These are phyloP conservation scores for Debaryomyces sp. DNA, from an alignment of 1,139 yeast species.

Conservation along the genomic window DNA sequence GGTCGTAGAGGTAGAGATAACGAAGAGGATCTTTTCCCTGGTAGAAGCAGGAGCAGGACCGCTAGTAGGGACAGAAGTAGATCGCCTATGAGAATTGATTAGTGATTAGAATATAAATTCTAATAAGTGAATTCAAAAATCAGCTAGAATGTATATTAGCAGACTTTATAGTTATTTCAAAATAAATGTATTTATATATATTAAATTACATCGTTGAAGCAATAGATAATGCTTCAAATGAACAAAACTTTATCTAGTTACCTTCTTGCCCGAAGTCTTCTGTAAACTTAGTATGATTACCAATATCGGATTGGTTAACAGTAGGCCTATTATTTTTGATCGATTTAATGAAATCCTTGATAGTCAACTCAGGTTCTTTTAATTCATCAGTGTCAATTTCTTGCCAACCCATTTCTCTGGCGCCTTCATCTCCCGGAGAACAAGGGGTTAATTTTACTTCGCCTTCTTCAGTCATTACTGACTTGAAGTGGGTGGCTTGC, in stretches of 20 bases:
- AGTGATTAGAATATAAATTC: constrained; percentile 3
- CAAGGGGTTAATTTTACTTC: constrained; percentile 76
- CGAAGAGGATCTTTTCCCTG: constrained; percentile 47
- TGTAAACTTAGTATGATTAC: constrained; percentile 85
- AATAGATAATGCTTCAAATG: constrained; percentile 11
- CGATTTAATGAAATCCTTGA: constrained; percentile 92
- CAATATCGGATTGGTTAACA: constrained; percentile 81
- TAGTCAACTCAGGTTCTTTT: constrained; percentile 83
- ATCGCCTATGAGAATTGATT: constrained; percentile 15
- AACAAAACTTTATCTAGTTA: constrained; percentile 39
- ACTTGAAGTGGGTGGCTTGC: constrained; percentile 92
- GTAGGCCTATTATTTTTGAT: constrained; percentile 93
- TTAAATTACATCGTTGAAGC: not conserved
- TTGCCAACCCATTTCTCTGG: constrained; percentile 91
- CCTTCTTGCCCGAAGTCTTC: constrained; percentile 98
- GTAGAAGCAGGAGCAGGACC: constrained; percentile 15
- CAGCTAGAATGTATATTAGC: constrained; percentile 3
- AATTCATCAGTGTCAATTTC: constrained; percentile 87
- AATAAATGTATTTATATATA: constrained; percentile 6
- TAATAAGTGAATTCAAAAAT: not conserved
- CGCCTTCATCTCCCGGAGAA: constrained; percentile 91
- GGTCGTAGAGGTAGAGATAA: constrained; percentile 15
- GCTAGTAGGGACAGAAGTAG: constrained; percentile 12
- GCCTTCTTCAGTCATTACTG: constrained; percentile 40
- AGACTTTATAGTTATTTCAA: constrained; percentile 1